These are phyloP conservation scores for Tulasnella sp. DNA, from an alignment of 768 basidiomycete genomes.

Conservation along the genomic window DNA sequence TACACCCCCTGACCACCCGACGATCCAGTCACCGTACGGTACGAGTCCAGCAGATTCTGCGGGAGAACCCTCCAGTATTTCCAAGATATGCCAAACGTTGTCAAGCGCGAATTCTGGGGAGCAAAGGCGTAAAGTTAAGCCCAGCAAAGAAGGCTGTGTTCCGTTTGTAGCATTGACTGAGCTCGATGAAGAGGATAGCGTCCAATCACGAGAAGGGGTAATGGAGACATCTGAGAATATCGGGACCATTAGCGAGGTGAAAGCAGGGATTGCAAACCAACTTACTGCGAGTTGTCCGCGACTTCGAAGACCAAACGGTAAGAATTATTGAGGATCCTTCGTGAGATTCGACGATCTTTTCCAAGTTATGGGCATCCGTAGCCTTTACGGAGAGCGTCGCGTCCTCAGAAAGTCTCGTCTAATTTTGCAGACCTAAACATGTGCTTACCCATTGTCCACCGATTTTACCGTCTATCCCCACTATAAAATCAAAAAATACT, in stretches of 20 bases:
- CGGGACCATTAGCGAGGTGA: conserved; percentile 4
- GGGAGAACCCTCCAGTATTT: conserved; percentile 90
- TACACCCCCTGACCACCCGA: conserved; percentile 92
- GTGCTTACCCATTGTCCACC: conserved; percentile 15
- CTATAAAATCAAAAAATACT: conserved; percentile 94
- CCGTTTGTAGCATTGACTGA: conserved; percentile 28
- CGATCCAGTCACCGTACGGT: conserved; percentile 66
- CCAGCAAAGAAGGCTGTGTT: conserved; percentile 69
- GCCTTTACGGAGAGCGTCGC: conserved; percentile 3
- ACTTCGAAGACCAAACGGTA: conserved; percentile 76
- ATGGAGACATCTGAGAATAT: conserved; percentile 70
- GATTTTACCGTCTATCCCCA: conserved; percentile 68
- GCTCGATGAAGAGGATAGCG: conserved; percentile 28
- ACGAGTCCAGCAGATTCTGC: conserved; percentile 95
- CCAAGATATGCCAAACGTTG: conserved; percentile 96
- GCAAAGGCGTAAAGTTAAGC: conserved; percentile 87
- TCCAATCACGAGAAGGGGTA: conserved; percentile 74
- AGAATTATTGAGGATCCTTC: conserved; percentile 59
- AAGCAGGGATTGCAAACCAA: background rate
- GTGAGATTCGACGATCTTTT: conserved; percentile 69
- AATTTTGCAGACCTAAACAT: conserved; percentile 30
- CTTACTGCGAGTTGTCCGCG: conserved; percentile 53
- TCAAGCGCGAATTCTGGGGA: conserved; percentile 78
- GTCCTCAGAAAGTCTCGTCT: conserved; percentile 18
- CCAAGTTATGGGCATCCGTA: conserved; percentile 58